phyloP scores from a whole-genome alignment of 148 eudicot genomes.

The Rhododendron molle region DNA sequence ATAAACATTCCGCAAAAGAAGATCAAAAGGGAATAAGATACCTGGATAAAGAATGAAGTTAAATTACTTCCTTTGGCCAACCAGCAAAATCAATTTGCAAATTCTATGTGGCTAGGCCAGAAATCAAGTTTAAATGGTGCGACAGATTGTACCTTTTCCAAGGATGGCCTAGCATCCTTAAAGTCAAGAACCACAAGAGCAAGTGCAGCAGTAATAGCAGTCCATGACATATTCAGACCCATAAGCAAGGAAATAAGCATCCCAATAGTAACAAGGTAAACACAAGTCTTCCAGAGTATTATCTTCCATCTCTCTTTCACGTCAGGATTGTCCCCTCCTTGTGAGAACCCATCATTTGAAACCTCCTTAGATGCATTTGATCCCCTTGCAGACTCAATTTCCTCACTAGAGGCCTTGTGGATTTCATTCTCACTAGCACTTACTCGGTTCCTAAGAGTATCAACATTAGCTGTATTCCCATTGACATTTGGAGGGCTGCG shows the following conservation, averaged over 20 bases:
- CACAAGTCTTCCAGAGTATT: conserved; percentile 70
- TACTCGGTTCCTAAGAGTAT: conserved; percentile 39
- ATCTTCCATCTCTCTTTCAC: conserved; percentile 42
- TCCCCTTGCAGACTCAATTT: conserved; percentile 27
- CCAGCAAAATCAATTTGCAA: not conserved
- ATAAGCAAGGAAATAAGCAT: conserved; percentile 66
- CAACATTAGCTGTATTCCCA: conserved; percentile 19
- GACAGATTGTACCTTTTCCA: conserved; percentile 58
- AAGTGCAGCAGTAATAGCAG: conserved; percentile 86
- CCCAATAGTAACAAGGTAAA: conserved; percentile 68
- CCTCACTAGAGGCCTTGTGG: conserved; percentile 16
- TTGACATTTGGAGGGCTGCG: conserved; percentile 20
- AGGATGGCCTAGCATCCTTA: conserved; percentile 26
- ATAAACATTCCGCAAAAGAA: conserved; percentile 97
- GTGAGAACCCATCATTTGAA: conserved; percentile 16
- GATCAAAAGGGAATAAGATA: conserved; percentile 76
- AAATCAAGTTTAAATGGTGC: not conserved
- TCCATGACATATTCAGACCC: conserved; percentile 92
- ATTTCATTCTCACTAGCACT: conserved; percentile 36
- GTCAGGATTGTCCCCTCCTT: conserved; percentile 24
- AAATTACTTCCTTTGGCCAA: not conserved
- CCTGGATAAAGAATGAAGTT: conserved; percentile 31
- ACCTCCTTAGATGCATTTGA: conserved; percentile 36
- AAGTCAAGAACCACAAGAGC: conserved; percentile 86
- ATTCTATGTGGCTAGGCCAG: not conserved